Evolutionary conservation across 1,284 basidiomycete species (phyloP), one percentile per base, ranked within the genome.

Genomic region (Pseudozyma tsukubaensis): DNA sequence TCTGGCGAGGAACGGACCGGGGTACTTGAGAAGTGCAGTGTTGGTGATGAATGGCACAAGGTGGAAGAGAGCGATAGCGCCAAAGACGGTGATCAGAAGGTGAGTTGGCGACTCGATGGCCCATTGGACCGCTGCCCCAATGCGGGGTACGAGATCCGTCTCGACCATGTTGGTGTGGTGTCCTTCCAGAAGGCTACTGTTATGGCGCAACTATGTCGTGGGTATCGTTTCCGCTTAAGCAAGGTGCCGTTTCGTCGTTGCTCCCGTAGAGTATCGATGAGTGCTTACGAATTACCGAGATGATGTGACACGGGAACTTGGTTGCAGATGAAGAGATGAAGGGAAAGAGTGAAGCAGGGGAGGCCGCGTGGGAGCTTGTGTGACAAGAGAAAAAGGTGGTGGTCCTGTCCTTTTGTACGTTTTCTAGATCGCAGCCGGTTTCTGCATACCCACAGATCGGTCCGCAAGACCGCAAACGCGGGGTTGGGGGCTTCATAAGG

Each of bases 1-100:
- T 76, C 88, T 89, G 44, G 93, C 93, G 2, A 91, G 81, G 60
- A 89, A 87, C 0, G 94, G 94, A 0, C 93, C 94, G 9, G 92
- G 91, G 77, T 90, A 72, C 55, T 43, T 50, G 45, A 70, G 42
- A 11, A 76, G 59, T 29, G 67, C 58, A 0, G 60, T 61, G 57
- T 58, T 59, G 50, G 59, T 54, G 21, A 80, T 61, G 68, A 67
- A 77, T 2, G 78, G 79, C 0, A 68, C 53, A 9, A 73, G 32
- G 37, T 73, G 71, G 57, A 81, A 39, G 29, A 77, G 51, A 44
- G 64, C 24, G 58, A 79, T 59, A 14, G 76, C 64, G 29, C 74
- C 53, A 11, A 69, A 40, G 32, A 70, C 11, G 6, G 72, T 67
- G 36, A 61, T 47, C 34, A 64, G 43, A 29, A 78, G 39, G 53